phyloP scores from a whole-genome alignment of 2,329 filamentous ascomycete species.

The Fusarium circinatum region DNA sequence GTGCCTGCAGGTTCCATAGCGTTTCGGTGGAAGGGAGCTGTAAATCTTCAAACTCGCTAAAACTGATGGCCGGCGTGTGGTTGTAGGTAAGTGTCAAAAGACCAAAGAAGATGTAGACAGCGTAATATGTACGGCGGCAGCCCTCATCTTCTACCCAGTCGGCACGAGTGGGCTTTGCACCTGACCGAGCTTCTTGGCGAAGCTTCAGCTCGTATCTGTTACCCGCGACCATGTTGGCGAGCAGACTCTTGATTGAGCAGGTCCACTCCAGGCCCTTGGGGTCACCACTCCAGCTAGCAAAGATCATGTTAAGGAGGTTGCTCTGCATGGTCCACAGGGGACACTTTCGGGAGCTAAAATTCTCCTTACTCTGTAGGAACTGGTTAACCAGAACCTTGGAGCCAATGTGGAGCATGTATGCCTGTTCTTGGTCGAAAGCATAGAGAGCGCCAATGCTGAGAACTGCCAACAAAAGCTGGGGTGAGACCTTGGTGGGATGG shows the following conservation, averaged over 20 bases:
- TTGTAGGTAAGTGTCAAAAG: constrained; percentile 96
- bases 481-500: constrained; percentile 79
- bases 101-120: constrained; percentile 99
- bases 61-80: constrained; percentile 96
- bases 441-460: constrained; percentile 96
- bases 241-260: constrained; percentile 96
- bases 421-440: constrained; percentile 96
- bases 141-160: constrained; percentile 99
- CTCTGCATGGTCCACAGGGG: constrained; percentile 99
- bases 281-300: constrained; percentile 98
- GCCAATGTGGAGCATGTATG: constrained; percentile 96
- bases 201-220: constrained; percentile 97
- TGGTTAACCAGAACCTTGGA: constrained; percentile 98
- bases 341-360: constrained; percentile 97
- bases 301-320: constrained; percentile 97
- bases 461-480: constrained; percentile 86
- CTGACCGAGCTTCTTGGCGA: constrained; percentile 86
- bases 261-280: constrained; percentile 98
- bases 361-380: constrained; percentile 97
- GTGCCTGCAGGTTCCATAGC: constrained; percentile 86
- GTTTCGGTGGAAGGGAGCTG: constrained; percentile 93
- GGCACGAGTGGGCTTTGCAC: constrained; percentile 77
- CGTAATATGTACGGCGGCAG: constrained; percentile 95
- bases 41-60: constrained; percentile 96
- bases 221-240: constrained; percentile 98